Evolutionary conservation across 306 rosid species (phyloP), one percentile per base, ranked within the genome.

Genomic region (Sechiopsis laciniata): DNA sequence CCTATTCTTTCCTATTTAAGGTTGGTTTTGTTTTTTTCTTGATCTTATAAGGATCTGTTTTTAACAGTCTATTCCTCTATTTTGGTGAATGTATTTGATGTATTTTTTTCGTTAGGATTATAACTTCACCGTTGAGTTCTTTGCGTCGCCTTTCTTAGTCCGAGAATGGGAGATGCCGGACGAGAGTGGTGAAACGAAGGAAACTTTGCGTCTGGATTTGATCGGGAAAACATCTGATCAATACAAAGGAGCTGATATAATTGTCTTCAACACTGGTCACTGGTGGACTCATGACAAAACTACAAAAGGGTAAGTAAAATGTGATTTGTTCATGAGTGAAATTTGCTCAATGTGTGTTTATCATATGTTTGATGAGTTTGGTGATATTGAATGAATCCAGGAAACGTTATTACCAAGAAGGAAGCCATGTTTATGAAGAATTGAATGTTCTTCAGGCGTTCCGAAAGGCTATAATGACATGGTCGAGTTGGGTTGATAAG

Each of bases 221-320:
- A 91, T 94, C 24, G 95, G 92, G 75, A 78, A 76, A 76, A 82
- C 96, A 29, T 83, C 96, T 0, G 66, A 80, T 73, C 85, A 83
- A 15, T 94, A 91, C 55, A 89, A 94, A 80, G 82, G 79, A 61
- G 99, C 97, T 6, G 97, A 94, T 83, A 74, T 94, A 8, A 74
- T 94, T 50, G 67, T 94, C 75, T 94, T 94, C 80, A 94, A 94
- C 87, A 91, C 99, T 16, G 99, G 97, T 16, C 99, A 94, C 77
- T 94, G 99, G 99, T 94, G 99, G 99, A 94, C 97, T 77, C 99
- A 94, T 81, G 97, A 91, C 0, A 94, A 94, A 83, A 94, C 99
- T 63, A 78, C 99, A n/a, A 85, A 42, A 84, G 99, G 99, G 99
- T 90, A 80, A 75, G 64, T 50, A 29, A 32, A 40, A 2, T 72